Base-by-base conservation (phyloP, 495 filamentous ascomycete species). In the Staphylotrichum tortipilum region DNA sequence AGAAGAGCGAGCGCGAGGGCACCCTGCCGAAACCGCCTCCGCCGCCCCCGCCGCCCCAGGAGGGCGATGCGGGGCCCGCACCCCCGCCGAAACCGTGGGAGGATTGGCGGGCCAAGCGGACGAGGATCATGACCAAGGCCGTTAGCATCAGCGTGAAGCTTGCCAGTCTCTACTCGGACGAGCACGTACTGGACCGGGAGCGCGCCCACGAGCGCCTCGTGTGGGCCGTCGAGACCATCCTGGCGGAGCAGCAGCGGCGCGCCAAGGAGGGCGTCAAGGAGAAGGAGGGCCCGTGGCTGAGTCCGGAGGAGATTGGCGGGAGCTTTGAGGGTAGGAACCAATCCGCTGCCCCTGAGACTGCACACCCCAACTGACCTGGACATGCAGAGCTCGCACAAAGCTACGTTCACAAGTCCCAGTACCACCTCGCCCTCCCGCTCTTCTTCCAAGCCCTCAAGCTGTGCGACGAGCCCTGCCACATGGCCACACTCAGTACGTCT, bases 351-450 rank as follows among this genome's bases (percentile, higher is more conserved):
- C n/a, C n/a, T n/a, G n/a, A n/a, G n/a, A n/a, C n/a, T n/a, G n/a
- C n/a, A n/a, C n/a, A n/a, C n/a, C n/a, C n/a, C n/a, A n/a, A 52
- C 58, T 56, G 54, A 60, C 59, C 28, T n/a, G 46, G 49, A 33
- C 45, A 11, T 24, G 47, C 54, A 82, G 85, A 84, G 4, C 74
- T 97, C 21, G 91, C 77, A 17, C 69, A 78, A 23, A 78, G 79
- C 53, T 96, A 94, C 67, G 77, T 80, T 50, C 68, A 69, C 37
- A 80, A 79, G 56, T 71, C 82, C 43, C 77, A 82, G 50, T 77
- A 84, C 53, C 85, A 87, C 49, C 80, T 95, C 7, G 85, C 92
- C 14, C 76, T 87, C 23, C 90, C 91, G n/a, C 71, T 97, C 30
- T 94, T 86, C 62, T 75, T 97, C 54, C 89, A 90, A 54, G 85